A percentile compares a stretch with the other conserved stretches of the same genome.
Evolutionary conservation across 805 yeast genomes (phyloP).

Genomic region (Pachysolen tannophilus): DNA sequence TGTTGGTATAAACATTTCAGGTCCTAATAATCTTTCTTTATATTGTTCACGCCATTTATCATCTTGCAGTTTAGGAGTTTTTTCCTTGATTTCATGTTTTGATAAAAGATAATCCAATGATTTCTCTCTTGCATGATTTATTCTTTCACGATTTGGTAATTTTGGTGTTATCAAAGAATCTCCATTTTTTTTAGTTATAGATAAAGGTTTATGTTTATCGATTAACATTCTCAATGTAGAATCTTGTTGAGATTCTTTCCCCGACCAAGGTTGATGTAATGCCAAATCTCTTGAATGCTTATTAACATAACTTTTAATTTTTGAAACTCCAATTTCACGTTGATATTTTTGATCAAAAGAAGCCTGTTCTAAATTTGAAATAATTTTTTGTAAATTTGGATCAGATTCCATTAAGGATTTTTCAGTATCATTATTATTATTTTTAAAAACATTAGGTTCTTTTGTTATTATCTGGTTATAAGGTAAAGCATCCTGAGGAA

Average conservation of each 20-base stretch:
- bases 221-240: slow-evolving; percentile 45
- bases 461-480: slow-evolving; percentile 9
- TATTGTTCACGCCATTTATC: slow-evolving; percentile 51
- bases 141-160: slow-evolving; percentile 26
- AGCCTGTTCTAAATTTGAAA: slow-evolving; percentile 21
- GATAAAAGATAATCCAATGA: slow-evolving; percentile 55
- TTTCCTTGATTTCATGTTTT: slow-evolving; percentile 18
- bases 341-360: slow-evolving; percentile 32
- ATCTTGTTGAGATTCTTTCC: slow-evolving; percentile 40
- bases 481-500: slow-evolving; percentile 17
- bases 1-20: slow-evolving; percentile 36
- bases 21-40: slow-evolving; percentile 55
- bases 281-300: slow-evolving; percentile 42
- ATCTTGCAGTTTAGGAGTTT: slow-evolving; percentile 26
- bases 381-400: slow-evolving; percentile 15
- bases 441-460: too few relatives aligned
- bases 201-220: slow-evolving; percentile 38
- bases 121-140: slow-evolving; percentile 55
- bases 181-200: neutral
- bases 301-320: slow-evolving; percentile 35
- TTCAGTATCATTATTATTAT: slow-evolving; percentile 16
- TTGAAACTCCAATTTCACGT: slow-evolving; percentile 29
- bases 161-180: slow-evolving; percentile 11
- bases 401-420: slow-evolving; percentile 2
- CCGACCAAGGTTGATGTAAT: slow-evolving; percentile 48